These are phyloP conservation scores for Trifolium subterraneum DNA, from an alignment of 306 rosid species.

Conservation along the genomic window DNA sequence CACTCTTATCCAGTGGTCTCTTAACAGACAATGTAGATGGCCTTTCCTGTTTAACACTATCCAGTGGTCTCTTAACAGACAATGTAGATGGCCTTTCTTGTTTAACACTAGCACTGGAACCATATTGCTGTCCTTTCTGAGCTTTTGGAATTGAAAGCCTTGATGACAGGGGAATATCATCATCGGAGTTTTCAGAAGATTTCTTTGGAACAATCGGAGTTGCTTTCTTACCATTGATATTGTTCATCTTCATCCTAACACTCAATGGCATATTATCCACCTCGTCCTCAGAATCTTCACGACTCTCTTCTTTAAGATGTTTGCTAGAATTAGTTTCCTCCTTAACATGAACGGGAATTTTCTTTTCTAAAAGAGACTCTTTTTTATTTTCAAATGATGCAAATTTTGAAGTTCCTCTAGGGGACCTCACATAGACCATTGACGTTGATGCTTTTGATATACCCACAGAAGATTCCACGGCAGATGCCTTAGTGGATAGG, in stretches of 20 bases:
- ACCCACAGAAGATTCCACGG: conserved; percentile 29
- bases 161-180: conserved; percentile 50
- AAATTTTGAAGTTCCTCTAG: conserved; percentile 39
- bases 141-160: conserved; percentile 35
- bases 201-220: conserved; percentile 38
- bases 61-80: conserved; percentile 51
- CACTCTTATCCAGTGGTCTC: conserved; percentile 51
- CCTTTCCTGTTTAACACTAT: conserved; percentile 51
- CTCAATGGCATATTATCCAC: conserved; percentile 50
- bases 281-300: conserved; percentile 52
- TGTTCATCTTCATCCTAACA: conserved; percentile 44
- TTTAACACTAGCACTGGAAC: conserved; percentile 38
- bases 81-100: conserved; percentile 40
- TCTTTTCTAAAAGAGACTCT: conserved; percentile 39
- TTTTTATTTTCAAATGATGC: conserved; percentile 35
- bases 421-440: conserved; percentile 11
- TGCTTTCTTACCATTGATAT: conserved; percentile 34
- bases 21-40: conserved; percentile 39
- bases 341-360: conserved; percentile 39
- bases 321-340: conserved; percentile 44
- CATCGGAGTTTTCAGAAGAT: conserved; percentile 50
- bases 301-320: too few relatives aligned
- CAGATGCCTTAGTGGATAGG: conserved; percentile 33
- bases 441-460: conserved; percentile 41
- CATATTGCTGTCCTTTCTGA: conserved; percentile 43